These are phyloP conservation scores for Cokeromyces recurvatus DNA, from an alignment of 371 early-diverging fungal genomes.

Conservation along the genomic window DNA sequence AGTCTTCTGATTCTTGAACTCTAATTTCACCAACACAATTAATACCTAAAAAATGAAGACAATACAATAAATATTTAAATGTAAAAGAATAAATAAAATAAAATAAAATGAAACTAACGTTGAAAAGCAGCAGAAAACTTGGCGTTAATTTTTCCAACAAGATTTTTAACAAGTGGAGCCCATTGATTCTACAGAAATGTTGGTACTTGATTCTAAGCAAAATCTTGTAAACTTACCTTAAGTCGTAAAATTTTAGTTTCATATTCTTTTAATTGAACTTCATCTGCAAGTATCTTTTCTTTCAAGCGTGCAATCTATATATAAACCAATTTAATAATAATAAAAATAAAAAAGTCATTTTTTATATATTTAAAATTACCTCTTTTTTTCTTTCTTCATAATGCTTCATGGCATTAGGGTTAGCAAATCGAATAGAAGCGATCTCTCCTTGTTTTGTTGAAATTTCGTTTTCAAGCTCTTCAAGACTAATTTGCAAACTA, in stretches of 20 bases:
- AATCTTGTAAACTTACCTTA: slow-evolving; percentile 17
- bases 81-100: background rate
- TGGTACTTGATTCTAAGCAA: background rate
- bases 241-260: slow-evolving; percentile 26
- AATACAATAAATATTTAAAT: background rate
- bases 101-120: slow-evolving; percentile 19
- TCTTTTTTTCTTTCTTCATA: slow-evolving; percentile 56
- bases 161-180: slow-evolving; percentile 56
- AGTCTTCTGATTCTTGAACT: slow-evolving; percentile 71
- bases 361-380: no score
- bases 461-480: slow-evolving; percentile 40
- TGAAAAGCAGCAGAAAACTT: slow-evolving; percentile 77
- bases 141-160: slow-evolving; percentile 62
- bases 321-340: background rate
- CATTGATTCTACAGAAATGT: slow-evolving; percentile 57
- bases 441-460: slow-evolving; percentile 48
- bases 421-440: slow-evolving; percentile 38
- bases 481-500: slow-evolving; percentile 21
- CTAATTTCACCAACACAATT: slow-evolving; percentile 89
- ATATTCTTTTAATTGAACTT: slow-evolving; percentile 21
- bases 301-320: slow-evolving; percentile 23
- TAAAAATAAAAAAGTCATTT: background rate
- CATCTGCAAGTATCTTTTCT: slow-evolving; percentile 29
- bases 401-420: slow-evolving; percentile 58
- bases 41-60: slow-evolving; percentile 43